Conservation (phyloP, 1,139 yeast species). For the Citeromyces siamensis region DNA sequence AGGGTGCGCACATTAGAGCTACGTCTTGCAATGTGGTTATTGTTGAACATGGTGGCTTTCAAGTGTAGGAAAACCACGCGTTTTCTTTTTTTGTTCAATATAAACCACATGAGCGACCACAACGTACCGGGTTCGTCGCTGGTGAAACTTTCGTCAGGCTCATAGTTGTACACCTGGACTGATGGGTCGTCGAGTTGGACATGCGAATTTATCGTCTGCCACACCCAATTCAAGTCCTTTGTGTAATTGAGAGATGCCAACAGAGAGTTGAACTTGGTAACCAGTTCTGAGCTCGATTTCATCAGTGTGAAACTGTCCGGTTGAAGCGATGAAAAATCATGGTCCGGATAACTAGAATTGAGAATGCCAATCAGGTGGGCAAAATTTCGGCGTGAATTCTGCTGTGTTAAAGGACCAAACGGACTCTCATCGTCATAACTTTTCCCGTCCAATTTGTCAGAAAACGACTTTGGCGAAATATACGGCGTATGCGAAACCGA, state of each 20-base stretch:
- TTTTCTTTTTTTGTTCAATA: conserved; percentile 82
- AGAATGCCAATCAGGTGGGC: conserved; percentile 84
- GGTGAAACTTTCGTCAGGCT: conserved; percentile 69
- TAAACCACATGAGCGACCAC: conserved; percentile 92
- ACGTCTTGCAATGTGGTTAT: conserved; percentile 11
- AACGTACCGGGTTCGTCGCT: conserved; percentile 68
- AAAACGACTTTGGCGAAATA: conserved; percentile 5
- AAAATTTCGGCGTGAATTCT: conserved; percentile 77
- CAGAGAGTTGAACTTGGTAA: conserved; percentile 68
- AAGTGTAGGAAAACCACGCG: conserved; percentile 79
- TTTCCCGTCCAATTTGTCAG: background rate
- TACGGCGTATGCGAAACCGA: conserved; percentile 4
- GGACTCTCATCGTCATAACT: conserved; percentile 49
- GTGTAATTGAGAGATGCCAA: conserved; percentile 64
- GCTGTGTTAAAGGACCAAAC: conserved; percentile 83
- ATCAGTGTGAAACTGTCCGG: conserved; percentile 73
- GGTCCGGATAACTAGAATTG: conserved; percentile 91
- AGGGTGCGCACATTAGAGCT: conserved; percentile 19
- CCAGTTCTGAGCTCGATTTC: conserved; percentile 35
- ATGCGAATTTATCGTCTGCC: conserved; percentile 83
- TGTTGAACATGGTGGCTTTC: conserved; percentile 20
- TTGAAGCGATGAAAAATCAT: conserved; percentile 78
- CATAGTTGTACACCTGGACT: conserved; percentile 48
- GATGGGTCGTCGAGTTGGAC: conserved; percentile 73
- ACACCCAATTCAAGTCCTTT: conserved; percentile 50